Evolutionary conservation across 441 rosid species (phyloP), one percentile per base, ranked within the genome.

Genomic region (Croton laevigatus): DNA sequence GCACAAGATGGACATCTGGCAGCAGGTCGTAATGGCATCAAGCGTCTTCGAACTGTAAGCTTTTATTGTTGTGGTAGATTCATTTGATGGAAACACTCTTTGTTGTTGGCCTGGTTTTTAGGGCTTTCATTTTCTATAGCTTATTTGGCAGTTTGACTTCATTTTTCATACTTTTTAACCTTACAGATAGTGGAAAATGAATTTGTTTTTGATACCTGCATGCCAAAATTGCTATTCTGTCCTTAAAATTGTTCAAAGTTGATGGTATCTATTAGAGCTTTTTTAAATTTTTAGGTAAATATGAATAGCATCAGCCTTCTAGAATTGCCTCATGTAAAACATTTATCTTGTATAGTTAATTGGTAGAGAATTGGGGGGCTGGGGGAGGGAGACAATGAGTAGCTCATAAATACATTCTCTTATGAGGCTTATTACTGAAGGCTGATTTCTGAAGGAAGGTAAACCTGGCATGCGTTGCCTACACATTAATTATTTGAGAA

Each of bases 1-100:
- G 83, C 91, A 55, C 96, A 89, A 78, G 99, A 93, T 66, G 96
- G 94, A 45, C 97, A 88, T 82, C 75, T 93, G 68, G 92, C 94
- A 53, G 98, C 98, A 32, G 99, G 92, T 38, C 85, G 97, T 34
- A 93, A 95, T 70, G 99, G 98, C 60, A 93, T 95, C 79, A 95
- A 91, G 84, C 97, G 99, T 63, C 98, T 95, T 65, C 98, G 99
- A 52, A 95, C 99, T n/a, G 99, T 95, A 87, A 80, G 87, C 68
- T 81, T 58, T 51, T 19, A 9, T 65, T 58, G 19, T 10, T 40
- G 54, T 45, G 45, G 44, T 37, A 53, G 42, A 53, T 42, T 61
- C 68, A 23, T 32, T 75, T 22, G 8, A 20, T 57, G 12, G 36
- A 57, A 27, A 27, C 11, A 2, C 2, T 2, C 6, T 61, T 19